These are phyloP conservation scores for Xylaria telfairii DNA, from an alignment of 495 filamentous ascomycete genomes.

Conservation along the genomic window DNA sequence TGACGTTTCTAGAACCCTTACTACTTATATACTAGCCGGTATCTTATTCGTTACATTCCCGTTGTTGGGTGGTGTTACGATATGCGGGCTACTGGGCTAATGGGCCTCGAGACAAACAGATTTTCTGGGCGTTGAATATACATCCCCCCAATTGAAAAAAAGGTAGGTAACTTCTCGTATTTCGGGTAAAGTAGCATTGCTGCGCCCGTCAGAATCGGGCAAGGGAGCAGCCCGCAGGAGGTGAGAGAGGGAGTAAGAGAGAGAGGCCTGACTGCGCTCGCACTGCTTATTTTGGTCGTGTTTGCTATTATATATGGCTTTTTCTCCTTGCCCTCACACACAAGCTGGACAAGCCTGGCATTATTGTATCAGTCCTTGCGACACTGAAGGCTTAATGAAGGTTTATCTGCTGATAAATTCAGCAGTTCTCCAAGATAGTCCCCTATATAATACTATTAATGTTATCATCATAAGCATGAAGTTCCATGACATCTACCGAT, in stretches of 20 bases:
- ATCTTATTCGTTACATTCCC: neutral
- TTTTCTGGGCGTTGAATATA: neutral
- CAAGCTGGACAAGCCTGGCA: neutral
- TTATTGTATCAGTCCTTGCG: neutral
- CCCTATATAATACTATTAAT: neutral
- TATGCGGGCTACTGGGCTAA: no score
- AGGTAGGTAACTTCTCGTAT: neutral
- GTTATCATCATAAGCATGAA: neutral
- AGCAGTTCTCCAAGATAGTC: neutral
- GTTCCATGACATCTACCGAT: neutral
- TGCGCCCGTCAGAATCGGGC: neutral
- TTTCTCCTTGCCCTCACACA: neutral
- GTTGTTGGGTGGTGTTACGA: neutral
- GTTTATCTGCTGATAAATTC: neutral
- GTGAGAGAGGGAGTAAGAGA: neutral
- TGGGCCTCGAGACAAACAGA: no score
- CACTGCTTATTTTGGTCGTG: neutral
- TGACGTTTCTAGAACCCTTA: neutral
- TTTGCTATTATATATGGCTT: neutral
- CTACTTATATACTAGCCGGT: neutral
- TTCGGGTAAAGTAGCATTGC: neutral
- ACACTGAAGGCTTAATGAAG: neutral
- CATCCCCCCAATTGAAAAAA: neutral
- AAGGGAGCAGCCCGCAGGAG: neutral
- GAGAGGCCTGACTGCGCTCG: neutral